Conservation (phyloP, 805 yeast genomes). For the Candida odintsovae region DNA sequence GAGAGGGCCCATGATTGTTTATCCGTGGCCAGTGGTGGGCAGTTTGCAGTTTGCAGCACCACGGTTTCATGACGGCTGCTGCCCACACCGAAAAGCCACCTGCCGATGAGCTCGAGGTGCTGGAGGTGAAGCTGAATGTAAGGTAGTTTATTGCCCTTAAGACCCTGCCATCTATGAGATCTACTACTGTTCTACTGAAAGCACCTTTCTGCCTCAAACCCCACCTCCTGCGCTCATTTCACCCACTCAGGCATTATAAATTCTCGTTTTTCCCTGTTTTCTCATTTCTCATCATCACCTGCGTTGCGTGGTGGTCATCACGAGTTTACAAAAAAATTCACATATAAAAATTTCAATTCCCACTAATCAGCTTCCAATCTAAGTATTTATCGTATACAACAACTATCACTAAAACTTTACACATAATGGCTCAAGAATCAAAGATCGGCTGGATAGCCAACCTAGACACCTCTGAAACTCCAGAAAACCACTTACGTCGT, state of each 20-base stretch:
- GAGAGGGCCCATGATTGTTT: too few species aligned
- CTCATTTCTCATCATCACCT: neutral
- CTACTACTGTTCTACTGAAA: too few species aligned
- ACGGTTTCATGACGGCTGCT: neutral
- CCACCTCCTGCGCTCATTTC: too few species aligned
- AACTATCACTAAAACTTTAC: neutral
- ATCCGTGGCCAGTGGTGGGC: too few species aligned
- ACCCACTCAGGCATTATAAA: neutral
- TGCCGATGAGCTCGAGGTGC: neutral
- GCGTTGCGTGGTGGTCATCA: slow-evolving; percentile 9
- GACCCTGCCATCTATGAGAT: too few species aligned
- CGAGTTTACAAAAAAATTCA: neutral
- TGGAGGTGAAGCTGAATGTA: neutral
- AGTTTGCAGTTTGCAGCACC: too few species aligned
- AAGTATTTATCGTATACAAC: neutral
- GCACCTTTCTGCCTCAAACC: too few species aligned
- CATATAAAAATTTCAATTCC: neutral
- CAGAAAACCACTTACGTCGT: slow-evolving; percentile 47
- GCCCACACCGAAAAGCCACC: neutral
- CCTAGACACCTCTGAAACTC: slow-evolving; percentile 22
- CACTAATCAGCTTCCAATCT: neutral
- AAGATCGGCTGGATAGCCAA: slow-evolving; percentile 25
- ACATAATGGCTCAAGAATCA: slow-evolving; percentile 17
- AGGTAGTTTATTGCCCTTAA: too few species aligned
- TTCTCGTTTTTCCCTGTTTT: neutral